Base-by-base conservation (phyloP, 306 rosid species). In the Phaseolus lunatus region DNA sequence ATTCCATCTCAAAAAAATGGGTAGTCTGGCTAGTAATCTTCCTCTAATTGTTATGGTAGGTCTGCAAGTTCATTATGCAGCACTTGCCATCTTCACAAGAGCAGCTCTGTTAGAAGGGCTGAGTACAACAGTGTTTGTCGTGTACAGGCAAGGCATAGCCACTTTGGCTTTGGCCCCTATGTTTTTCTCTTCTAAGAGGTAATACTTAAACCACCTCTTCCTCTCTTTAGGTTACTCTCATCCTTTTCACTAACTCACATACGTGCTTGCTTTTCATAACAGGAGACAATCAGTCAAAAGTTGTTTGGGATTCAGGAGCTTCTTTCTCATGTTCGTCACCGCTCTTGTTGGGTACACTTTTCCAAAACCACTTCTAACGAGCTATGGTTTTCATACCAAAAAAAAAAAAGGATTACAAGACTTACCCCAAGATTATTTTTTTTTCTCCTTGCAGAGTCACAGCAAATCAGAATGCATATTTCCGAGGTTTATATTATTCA, bases 41-140 rank as follows among this genome's bases (percentile, higher is more conserved):
- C 89, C 96, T 9, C 78, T 79, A 44, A 24, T 89, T 62, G 84
- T 72, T 8, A 85, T 92, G 96, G 41, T 86, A 59, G 89, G 83
- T 0, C 58, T 86, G 43, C 96, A 90, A 58, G 44, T 84, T 77
- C 81, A 83, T 61, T 90, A 87, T 44, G 87, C 94, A 69, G 84
- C 83, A 0, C 87, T 89, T 52, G 80, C 93, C 43, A 87, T 92
- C 35, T 75, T 85, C 81, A 86, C 91, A 4, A 81, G 91, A 49
- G 90, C 88, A 57, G 97, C 94, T 75, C 77, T 90, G 19, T 10
- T 89, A 39, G 87, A 87, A 33, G 96, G 97, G 27, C 83, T 84
- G 93, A 90, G 87, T 75, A 82, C 96, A 1, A 86, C 90, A 0
- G 89, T 86, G 3, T 87, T 87, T 48, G 91, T 90, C 23, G 87